A percentile compares a stretch with the other conserved stretches of the same genome.
Conservation (phyloP, 2,329 filamentous ascomycete species). For the Chalaropsis thielavioides region DNA sequence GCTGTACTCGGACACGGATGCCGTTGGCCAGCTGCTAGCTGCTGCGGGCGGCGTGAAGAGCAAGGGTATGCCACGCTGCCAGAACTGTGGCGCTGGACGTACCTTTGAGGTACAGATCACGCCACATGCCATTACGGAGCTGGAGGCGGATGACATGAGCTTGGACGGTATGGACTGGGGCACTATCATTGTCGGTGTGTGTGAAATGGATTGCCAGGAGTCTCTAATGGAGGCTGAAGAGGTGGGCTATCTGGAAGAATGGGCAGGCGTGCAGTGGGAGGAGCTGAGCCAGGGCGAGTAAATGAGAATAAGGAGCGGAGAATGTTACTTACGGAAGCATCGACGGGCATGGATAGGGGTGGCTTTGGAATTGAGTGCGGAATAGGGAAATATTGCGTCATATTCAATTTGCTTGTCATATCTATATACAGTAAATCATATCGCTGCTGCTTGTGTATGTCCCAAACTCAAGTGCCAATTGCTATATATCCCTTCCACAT, state of each 20-base stretch:
- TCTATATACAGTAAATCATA: neutral
- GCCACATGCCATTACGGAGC: conserved; percentile 75
- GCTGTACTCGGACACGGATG: conserved; percentile 66
- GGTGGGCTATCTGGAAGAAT: conserved; percentile 79
- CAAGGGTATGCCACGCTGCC: conserved; percentile 55
- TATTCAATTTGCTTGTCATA: neutral
- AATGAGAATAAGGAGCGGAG: conserved; percentile 10
- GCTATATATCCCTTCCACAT: neutral
- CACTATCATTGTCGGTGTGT: conserved; percentile 76
- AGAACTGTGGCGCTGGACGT: conserved; percentile 57
- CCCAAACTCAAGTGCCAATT: neutral
- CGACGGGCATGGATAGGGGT: neutral
- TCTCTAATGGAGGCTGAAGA: conserved; percentile 42
- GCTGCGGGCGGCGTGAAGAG: conserved; percentile 16
- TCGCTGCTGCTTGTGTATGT: neutral
- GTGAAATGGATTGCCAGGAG: conserved; percentile 61
- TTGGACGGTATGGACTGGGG: conserved; percentile 96
- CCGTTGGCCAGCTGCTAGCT: conserved; percentile 51
- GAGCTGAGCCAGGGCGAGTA: conserved; percentile 40
- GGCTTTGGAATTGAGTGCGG: neutral
- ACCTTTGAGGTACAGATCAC: conserved; percentile 88
- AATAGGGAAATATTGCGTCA: neutral
- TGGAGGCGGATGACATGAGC: conserved; percentile 62
- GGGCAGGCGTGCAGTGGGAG: conserved; percentile 98
- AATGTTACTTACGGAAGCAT: neutral